Evolutionary conservation across 164 flowering plant species (phyloP).

Genomic region (Tinospora cordifolia): DNA sequence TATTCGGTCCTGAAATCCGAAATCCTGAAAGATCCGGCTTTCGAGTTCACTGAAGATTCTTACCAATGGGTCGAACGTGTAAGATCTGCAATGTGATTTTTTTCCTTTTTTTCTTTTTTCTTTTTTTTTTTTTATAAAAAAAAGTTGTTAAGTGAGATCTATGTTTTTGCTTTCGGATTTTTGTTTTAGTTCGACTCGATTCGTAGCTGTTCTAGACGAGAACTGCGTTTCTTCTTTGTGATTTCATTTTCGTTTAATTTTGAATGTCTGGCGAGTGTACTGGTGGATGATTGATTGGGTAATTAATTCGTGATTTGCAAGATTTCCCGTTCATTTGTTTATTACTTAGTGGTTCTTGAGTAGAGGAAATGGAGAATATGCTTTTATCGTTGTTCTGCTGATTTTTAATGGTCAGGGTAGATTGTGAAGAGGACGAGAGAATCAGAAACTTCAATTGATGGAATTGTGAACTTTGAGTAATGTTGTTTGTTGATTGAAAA

Average conservation of each 20-base stretch:
- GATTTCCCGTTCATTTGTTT: no score
- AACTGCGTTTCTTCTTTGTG: neutral
- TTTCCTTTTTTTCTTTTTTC: no score
- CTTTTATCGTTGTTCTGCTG: neutral
- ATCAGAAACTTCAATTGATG: neutral
- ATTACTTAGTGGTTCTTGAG: no score
- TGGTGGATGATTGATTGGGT: neutral
- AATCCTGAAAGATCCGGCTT: constrained; percentile 80
- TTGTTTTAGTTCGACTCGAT: neutral
- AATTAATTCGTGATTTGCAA: neutral
- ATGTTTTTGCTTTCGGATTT: neutral
- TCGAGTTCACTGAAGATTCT: constrained; percentile 65
- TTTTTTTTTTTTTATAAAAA: neutral
- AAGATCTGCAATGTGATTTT: neutral
- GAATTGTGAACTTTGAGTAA: neutral
- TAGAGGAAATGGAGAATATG: no score
- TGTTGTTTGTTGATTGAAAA: neutral
- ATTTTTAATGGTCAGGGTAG: neutral
- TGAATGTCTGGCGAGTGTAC: neutral
- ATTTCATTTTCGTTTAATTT: neutral
- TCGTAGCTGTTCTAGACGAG: neutral
- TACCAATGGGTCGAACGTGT: constrained; percentile 87
- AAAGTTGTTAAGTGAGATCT: neutral
- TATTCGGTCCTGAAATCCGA: constrained; percentile 70
- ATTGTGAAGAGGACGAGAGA: neutral